Evolutionary conservation across 441 rosid genomes (phyloP), one percentile per base, ranked within the genome.

Genomic region (Bruguiera hainesii): DNA sequence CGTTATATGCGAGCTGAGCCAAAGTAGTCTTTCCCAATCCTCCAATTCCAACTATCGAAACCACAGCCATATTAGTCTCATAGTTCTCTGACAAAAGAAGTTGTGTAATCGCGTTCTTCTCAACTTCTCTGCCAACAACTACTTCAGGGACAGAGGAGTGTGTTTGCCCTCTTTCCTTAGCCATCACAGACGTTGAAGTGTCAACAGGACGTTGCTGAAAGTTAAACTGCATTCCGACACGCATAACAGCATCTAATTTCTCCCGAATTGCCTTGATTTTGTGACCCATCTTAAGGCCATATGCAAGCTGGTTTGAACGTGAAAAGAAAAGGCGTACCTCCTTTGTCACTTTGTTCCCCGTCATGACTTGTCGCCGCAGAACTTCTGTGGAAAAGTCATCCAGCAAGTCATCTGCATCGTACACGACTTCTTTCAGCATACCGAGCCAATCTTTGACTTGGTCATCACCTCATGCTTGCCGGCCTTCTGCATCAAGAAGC

Each of bases 11-110:
- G 5, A 59, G 28, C 37, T 81, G 80, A 39, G 83, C 83, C 9
- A 83, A 76, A 1, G 83, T 65, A 0, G 76, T 80, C 56, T 83
- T 83, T 7, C 85, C 85, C 4, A 81, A 23, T 0, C 85, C 80
- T 6, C 81, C 80, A 16, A 79, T 68, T 4, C 81, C 83, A 73
- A 73, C 66, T 19, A 75, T 61, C 1, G 81, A 71, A 37, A 79
- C 46, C 20, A 82, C 21, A 1, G 76, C 70, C 26, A 74, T 68
- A 61, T 63, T 61, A 3, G 73, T 73, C 5, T 60, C 50, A 20
- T 3, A 33, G 7, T 21, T 19, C 3, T 62, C 51, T 16, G 57
- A 63, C 51, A 78, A 18, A 25, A 81, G 33, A 30, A 76, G 6
- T 53, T 73, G 33, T 9, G 70, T 56, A 16, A 83, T 61, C 1